Evolutionary conservation across 257 asterid species (phyloP).

Genomic region (Capsicum baccatum): DNA sequence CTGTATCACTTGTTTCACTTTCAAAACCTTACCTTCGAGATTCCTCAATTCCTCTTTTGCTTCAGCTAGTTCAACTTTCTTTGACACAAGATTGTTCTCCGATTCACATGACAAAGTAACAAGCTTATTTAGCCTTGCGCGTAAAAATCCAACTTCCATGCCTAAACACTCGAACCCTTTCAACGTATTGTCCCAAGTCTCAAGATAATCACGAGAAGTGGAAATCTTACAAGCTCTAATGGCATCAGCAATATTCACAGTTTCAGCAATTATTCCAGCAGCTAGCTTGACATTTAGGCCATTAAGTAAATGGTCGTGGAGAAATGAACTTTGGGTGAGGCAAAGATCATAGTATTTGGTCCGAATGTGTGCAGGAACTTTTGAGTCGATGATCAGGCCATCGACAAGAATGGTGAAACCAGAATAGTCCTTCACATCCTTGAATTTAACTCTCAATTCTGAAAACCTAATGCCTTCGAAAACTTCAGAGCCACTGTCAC

Average conservation of each 20-base stretch:
- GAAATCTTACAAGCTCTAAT: slow-evolving; percentile 47
- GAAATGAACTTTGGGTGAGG: slow-evolving; percentile 51
- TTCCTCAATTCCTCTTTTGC: slow-evolving; percentile 43
- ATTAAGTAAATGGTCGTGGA: slow-evolving; percentile 53
- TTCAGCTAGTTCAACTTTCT: slow-evolving; percentile 42
- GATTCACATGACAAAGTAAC: slow-evolving; percentile 41
- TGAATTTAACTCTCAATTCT: slow-evolving; percentile 37
- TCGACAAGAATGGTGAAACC: slow-evolving; percentile 57
- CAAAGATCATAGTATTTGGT: slow-evolving; percentile 64
- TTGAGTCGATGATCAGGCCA: slow-evolving; percentile 55
- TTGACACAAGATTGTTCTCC: slow-evolving; percentile 29
- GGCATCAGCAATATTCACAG: slow-evolving; percentile 57
- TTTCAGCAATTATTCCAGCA: slow-evolving; percentile 58
- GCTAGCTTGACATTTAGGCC: slow-evolving; percentile 60
- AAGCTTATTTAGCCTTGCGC: slow-evolving; percentile 45
- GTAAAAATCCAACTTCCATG: slow-evolving; percentile 63
- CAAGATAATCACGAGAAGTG: slow-evolving; percentile 39
- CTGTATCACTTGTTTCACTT: slow-evolving; percentile 34
- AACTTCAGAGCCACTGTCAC: slow-evolving; percentile 39
- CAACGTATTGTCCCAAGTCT: slow-evolving; percentile 59
- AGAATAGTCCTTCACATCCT: slow-evolving; percentile 48
- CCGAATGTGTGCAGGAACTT: slow-evolving; percentile 45
- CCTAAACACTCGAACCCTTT: slow-evolving; percentile 68
- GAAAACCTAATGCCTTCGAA: slow-evolving; percentile 42
- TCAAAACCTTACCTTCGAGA: slow-evolving; percentile 38